Base-by-base conservation (phyloP, 1,284 basidiomycete species). In the Ustilago tritici region DNA sequence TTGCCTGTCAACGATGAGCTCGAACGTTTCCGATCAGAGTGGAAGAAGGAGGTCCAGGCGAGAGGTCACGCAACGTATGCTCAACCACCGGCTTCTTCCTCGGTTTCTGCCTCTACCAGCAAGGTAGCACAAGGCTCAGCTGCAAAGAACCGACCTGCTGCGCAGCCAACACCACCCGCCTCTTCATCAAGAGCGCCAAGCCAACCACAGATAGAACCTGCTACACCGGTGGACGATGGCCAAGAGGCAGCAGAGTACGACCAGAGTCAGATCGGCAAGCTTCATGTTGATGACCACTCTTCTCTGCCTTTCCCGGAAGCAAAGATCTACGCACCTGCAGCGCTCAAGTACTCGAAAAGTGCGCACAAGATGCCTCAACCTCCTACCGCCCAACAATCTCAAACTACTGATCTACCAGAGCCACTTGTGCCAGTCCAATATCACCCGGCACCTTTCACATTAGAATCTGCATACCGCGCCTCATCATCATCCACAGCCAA, bases 261-360 rank as follows among this genome's bases (percentile, higher is more conserved):
- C 43, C 40, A 66, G 1, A 38, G 54, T 1, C 52, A 9, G 11
- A 52, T 62, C 19, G 50, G 31, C 31, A 7, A 28, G 54, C 61
- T 41, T 28, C 59, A 56, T 8, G 38, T 43, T 1, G 56, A 50
- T 3, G 38, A 41, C 23, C 23, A 28, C 40, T 19, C 61, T 7
- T 47, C 61, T 1, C 41, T 67, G 4, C 70, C 67, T 5, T 73
- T 77, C 32, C 76, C 71, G 4, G 76, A 78, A 54, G 71, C 76
- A 40, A 71, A 59, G 43, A 74, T 78, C 50, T 78, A 71, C 36
- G 76, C 63, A 12, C 76, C 76, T 3, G 76, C 76, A 5, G 76
- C 76, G 17, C 68, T 78, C 65, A 74, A 71, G 58, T 78, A 78
- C 65, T 78, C 76, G 5, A 70, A 70, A 52, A 71, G 65, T 6